Evolutionary conservation across 2,329 filamentous ascomycete species (phyloP).

Genomic region (Penicillium sp.): DNA sequence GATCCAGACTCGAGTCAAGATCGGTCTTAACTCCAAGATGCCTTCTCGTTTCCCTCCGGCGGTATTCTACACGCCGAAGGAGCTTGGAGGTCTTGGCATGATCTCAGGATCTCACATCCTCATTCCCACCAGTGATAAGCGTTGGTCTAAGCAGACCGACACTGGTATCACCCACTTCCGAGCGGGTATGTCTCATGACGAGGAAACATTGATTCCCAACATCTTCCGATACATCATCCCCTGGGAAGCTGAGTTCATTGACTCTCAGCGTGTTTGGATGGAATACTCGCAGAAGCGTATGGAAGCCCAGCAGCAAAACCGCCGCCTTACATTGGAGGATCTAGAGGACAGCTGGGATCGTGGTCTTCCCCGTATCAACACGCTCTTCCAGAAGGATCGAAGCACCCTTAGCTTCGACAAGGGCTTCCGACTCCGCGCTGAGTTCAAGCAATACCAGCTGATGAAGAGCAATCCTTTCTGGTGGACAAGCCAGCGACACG

Average conservation of each 20-base stretch:
- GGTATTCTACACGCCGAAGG: constrained; percentile 98
- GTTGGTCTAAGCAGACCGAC: constrained; percentile 98
- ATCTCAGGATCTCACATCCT: constrained; percentile 98
- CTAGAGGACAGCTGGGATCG: constrained; percentile 98
- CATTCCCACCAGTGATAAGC: constrained; percentile 95
- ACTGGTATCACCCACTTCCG: constrained; percentile 96
- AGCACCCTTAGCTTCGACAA: constrained; percentile 98
- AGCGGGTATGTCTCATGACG: constrained; percentile 95
- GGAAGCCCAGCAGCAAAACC: constrained; percentile 96
- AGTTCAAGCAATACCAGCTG: constrained; percentile 97
- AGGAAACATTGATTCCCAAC: constrained; percentile 96
- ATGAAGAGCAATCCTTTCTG: constrained; percentile 99
- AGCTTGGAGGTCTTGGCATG: constrained; percentile 95
- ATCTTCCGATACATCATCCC: constrained; percentile 99
- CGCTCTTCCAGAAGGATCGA: constrained; percentile 95
- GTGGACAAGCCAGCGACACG: constrained; percentile 97
- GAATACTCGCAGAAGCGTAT: constrained; percentile 98
- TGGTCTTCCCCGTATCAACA: constrained; percentile 96
- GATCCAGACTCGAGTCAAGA: constrained; percentile 98
- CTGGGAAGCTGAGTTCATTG: constrained; percentile 98
- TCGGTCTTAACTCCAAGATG: constrained; percentile 98
- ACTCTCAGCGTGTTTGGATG: constrained; percentile 98
- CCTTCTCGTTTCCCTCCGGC: constrained; percentile 96
- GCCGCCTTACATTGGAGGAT: constrained; percentile 89
- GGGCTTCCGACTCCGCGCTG: constrained; percentile 88